phyloP scores from a whole-genome alignment of 2,329 filamentous ascomycete genomes.

The Gliomastix tumulicola region DNA sequence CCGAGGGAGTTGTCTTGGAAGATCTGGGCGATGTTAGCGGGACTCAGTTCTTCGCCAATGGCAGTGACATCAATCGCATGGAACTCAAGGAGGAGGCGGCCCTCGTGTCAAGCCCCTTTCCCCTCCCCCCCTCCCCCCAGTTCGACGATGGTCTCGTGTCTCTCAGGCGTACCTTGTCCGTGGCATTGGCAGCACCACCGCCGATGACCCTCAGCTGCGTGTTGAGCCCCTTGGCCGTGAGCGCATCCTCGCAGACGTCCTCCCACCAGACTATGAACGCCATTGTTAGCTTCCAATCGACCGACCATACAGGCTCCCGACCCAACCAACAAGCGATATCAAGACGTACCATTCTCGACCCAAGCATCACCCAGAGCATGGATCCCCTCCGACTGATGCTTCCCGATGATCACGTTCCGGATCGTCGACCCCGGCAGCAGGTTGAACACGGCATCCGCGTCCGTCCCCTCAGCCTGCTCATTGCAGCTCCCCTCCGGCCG shows the following conservation, averaged over 20 bases:
- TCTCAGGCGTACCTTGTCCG: slow-evolving; percentile 18
- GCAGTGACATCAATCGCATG: background rate
- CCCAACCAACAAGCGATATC: too few relatives aligned
- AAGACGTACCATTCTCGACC: slow-evolving; percentile 17
- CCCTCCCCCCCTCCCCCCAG: too few relatives aligned
- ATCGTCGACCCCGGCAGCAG: slow-evolving; percentile 25
- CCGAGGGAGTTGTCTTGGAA: slow-evolving; percentile 20
- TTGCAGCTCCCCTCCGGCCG: slow-evolving; percentile 31
- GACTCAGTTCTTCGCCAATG: background rate
- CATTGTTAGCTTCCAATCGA: background rate
- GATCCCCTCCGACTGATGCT: slow-evolving; percentile 23
- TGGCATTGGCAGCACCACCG: slow-evolving; percentile 16
- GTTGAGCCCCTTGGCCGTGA: slow-evolving; percentile 18
- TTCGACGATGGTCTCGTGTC: background rate
- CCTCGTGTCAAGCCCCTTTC: too few relatives aligned
- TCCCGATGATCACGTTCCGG: slow-evolving; percentile 29
- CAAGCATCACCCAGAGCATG: slow-evolving; percentile 19
- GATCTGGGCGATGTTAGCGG: slow-evolving; percentile 12
- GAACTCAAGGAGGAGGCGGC: too few relatives aligned
- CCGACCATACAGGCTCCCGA: too few relatives aligned
- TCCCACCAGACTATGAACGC: slow-evolving; percentile 17
- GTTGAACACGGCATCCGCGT: slow-evolving; percentile 30
- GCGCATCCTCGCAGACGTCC: slow-evolving; percentile 18
- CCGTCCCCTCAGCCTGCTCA: slow-evolving; percentile 33
- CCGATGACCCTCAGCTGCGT: slow-evolving; percentile 18